phyloP scores from a whole-genome alignment of 2,329 filamentous ascomycete genomes.

The Leptographium galeiforme region DNA sequence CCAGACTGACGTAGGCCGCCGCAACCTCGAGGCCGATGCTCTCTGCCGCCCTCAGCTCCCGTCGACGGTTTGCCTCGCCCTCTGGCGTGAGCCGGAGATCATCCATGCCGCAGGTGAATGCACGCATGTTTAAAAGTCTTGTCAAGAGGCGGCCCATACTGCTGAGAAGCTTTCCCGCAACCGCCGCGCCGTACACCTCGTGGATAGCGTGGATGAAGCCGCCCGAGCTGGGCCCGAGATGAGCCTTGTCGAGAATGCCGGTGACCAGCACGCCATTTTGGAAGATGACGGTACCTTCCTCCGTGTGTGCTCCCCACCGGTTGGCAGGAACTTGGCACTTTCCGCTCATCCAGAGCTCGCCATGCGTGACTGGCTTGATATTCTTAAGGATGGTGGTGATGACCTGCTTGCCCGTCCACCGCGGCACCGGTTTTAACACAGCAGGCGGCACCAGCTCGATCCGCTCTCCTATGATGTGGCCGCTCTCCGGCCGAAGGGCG shows the following conservation, averaged over 20 bases:
- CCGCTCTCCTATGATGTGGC: conserved; percentile 70
- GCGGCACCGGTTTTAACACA: conserved; percentile 62
- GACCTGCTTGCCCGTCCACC: conserved; percentile 96
- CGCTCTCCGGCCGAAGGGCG: conserved; percentile 77
- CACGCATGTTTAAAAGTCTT: conserved; percentile 79
- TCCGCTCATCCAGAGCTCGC: conserved; percentile 65
- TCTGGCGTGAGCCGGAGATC: conserved; percentile 74
- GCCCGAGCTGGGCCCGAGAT: conserved; percentile 76
- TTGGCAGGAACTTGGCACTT: conserved; percentile 67
- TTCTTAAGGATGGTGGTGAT: conserved; percentile 90
- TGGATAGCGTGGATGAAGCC: conserved; percentile 87
- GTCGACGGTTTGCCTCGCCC: conserved; percentile 58
- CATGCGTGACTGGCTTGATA: conserved; percentile 64
- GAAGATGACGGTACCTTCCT: conserved; percentile 73
- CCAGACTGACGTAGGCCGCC: conserved; percentile 75
- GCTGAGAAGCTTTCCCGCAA: conserved; percentile 78
- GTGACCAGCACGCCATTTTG: conserved; percentile 76
- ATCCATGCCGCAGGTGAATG: conserved; percentile 95
- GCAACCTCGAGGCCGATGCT: conserved; percentile 66
- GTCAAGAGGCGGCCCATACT: conserved; percentile 82
- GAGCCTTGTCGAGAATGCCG: conserved; percentile 90
- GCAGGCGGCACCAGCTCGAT: conserved; percentile 72
- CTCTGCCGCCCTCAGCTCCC: conserved; percentile 54
- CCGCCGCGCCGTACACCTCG: conserved; percentile 78
- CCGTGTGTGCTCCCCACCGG: conserved; percentile 62